Base-by-base conservation (phyloP, 2,329 filamentous ascomycete species). In the Blastomyces parvus region DNA sequence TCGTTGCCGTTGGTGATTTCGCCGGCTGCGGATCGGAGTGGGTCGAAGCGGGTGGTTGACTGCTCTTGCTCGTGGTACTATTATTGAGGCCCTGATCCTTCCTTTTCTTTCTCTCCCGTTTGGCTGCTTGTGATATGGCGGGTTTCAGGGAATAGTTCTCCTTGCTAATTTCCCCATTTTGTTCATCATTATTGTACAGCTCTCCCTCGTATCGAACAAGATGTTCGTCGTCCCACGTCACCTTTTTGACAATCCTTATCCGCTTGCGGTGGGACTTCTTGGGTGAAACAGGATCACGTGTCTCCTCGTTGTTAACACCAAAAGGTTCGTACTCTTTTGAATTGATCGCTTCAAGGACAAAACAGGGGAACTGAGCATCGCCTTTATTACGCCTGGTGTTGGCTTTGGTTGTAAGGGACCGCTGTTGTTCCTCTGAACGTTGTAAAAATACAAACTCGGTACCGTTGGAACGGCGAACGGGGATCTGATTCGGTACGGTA, bases 401-500 rank as follows among this genome's bases (percentile, higher is more conserved):
- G 30, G 73, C 72, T 61, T 76, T 73, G 6, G 78, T 80, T 14
- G 70, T 63, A 50, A 79, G 69, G 0, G 78, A 75, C 36, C 79
- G 64, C 50, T 79, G 73, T 65, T 79, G 77, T 6, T 71, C 70
- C 59, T 79, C 77, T 2, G 77, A 75, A 13, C 72, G 71, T 58
- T 78, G 72, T 33, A 74, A 69, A 62, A 79, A 79, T 36, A 80
- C 70, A 60, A 80, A 79, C 60, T 80, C 78, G 6, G 72, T 78
- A 5, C 78, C 78, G 59, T 76, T 78, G 3, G 77, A 72, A 14
- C 78, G 76, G 59, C 78, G 77, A 25, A 79, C 72, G 4, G 77
- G 71, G 59, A 79, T 75, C 7, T 72, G 72, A 58, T 74, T 76
- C 61, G 74, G 76, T 48, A 74, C 66, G 17, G 67, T 65, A 19